Base-by-base conservation (phyloP, 768 basidiomycete species). In the Scleroderma citrinum region DNA sequence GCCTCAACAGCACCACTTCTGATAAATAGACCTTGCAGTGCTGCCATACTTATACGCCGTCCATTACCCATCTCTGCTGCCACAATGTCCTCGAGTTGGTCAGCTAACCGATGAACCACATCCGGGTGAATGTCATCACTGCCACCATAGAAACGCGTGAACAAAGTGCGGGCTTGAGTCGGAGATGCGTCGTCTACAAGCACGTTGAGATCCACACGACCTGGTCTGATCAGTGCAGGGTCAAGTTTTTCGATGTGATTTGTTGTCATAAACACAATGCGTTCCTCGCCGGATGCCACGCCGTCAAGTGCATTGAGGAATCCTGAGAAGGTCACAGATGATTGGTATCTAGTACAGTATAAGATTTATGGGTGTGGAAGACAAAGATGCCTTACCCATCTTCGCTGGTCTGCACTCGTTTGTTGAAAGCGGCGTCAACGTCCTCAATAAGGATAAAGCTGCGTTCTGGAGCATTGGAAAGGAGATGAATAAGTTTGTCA, bases 181-280 rank as follows among this genome's bases (percentile, higher is more conserved):
- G 92, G 81, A 21, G 79, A 83, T 5, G 96, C 91, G 58, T 99
- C 90, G 65, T 86, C 92, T 43, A 99, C 78, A 32, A 87, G 69
- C 56, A 89, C 80, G 23, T 81, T 76, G 40, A 97, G 66, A 65
- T 99, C 96, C 37, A 99, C 94, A 10, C 96, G 81, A 16, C 96
- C 96, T 1, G 96, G 95, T 44, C 96, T 83, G 61, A 98, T 91
- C 40, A 99, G 80, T 0, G 95, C 96, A 6, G 92, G 86, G 68
- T 99, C 96, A 31, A 99, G 80, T 53, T 76, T 77, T 51, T 88
- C 82, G 47, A 89, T 64, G 59, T 98, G 96, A 66, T 99, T 99
- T n/a, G 96, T 98, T 0, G 96, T 99, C 85, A 99, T 89, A 70
- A 99, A 99, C 31, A 99, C 81, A 62, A 99, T 85, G n/a, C 96